A percentile compares a stretch with the other conserved stretches of the same genome.
These are phyloP conservation scores for Pisolithus sp. DNA, from an alignment of 768 basidiomycete species.

Conservation along the genomic window DNA sequence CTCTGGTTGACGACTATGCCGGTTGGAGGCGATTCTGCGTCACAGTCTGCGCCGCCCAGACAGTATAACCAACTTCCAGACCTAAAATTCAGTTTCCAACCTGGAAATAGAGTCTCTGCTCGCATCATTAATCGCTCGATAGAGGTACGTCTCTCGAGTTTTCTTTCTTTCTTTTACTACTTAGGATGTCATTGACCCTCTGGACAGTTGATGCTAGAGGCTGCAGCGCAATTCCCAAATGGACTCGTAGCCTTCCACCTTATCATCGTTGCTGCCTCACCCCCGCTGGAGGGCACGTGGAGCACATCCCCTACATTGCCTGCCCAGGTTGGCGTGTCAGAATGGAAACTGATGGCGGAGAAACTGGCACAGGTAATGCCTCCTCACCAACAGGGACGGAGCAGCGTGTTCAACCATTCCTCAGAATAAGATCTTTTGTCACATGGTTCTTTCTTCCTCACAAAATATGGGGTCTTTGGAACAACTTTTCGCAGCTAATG, in stretches of 20 bases:
- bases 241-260: constrained; percentile 40
- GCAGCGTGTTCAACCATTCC: constrained; percentile 14
- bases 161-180: background rate
- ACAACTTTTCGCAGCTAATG: constrained; percentile 44
- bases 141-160: constrained; percentile 32
- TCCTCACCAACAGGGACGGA: constrained; percentile 1
- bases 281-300: constrained; percentile 32
- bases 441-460: constrained; percentile 46
- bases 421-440: constrained; percentile 52
- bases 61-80: constrained; percentile 38
- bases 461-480: constrained; percentile 41
- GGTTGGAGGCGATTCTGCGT: constrained; percentile 22
- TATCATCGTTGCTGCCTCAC: constrained; percentile 47
- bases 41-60: constrained; percentile 25
- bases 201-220: constrained; percentile 23
- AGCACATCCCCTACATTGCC: constrained; percentile 17
- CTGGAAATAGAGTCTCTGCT: constrained; percentile 39
- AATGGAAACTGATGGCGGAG: constrained; percentile 38
- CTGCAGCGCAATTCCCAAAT: constrained; percentile 24
- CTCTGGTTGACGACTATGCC: constrained; percentile 44
- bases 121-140: constrained; percentile 38
- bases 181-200: background rate
- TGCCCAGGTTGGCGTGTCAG: constrained; percentile 27
- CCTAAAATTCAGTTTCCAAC: constrained; percentile 37
- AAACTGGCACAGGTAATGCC: constrained; percentile 39